phyloP scores from a whole-genome alignment of 2,329 filamentous ascomycete species.

The Trichoderma guizhouense region DNA sequence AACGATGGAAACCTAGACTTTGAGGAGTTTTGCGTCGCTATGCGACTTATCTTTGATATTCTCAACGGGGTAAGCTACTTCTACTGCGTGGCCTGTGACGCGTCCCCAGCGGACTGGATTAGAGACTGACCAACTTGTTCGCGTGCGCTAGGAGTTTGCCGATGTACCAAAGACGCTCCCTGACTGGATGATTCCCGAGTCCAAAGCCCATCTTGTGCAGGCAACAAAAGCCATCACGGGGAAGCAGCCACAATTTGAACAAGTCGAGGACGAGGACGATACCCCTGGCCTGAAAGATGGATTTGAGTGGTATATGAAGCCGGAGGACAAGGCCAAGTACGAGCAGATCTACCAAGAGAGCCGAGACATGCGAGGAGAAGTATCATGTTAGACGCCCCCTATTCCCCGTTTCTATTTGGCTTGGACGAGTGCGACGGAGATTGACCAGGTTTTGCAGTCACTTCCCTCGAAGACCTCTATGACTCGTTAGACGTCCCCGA shows the following conservation, averaged over 20 bases:
- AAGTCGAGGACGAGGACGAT: conserved; percentile 78
- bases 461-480: conserved; percentile 78
- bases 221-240: conserved; percentile 76
- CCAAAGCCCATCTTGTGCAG: conserved; percentile 85
- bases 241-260: conserved; percentile 78
- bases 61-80: conserved; percentile 74
- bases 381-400: conserved; percentile 58
- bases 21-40: conserved; percentile 98
- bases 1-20: conserved; percentile 97
- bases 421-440: background rate
- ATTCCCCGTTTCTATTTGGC: background rate
- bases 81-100: background rate
- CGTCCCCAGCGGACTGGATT: background rate
- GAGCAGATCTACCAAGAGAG: conserved; percentile 96
- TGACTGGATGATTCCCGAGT: conserved; percentile 96
- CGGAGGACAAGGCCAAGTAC: conserved; percentile 86
- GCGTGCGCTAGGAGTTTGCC: conserved; percentile 65
- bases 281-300: conserved; percentile 85
- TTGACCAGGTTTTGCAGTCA: conserved; percentile 51
- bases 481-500: conserved; percentile 70
- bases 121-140: background rate
- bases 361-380: conserved; percentile 80
- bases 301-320: conserved; percentile 99
- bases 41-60: conserved; percentile 96
- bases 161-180: conserved; percentile 84